Conservation (phyloP, 2,329 filamentous ascomycete genomes). For the Colletotrichum sp. region DNA sequence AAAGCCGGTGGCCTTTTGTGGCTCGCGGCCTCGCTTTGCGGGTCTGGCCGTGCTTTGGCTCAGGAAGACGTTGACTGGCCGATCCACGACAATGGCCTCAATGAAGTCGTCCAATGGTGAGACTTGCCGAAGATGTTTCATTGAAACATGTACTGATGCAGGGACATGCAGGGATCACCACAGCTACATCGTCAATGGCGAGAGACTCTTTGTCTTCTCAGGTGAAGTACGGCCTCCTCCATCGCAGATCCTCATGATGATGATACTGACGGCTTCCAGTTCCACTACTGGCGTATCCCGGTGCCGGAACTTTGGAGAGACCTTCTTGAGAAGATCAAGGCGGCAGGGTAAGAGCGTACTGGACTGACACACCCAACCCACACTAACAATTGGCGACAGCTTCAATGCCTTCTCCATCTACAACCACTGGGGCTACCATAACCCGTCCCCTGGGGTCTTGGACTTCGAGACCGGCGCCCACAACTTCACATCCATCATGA, state of each 20-base stretch:
- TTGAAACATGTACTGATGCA: neutral
- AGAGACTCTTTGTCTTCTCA: slow-evolving; percentile 47
- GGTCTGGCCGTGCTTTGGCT: neutral
- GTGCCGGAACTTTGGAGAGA: slow-evolving; percentile 44
- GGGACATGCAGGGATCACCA: slow-evolving; percentile 40
- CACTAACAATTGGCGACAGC: slow-evolving; percentile 21
- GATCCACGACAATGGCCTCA: slow-evolving; percentile 35
- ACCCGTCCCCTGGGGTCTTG: slow-evolving; percentile 41
- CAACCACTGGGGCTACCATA: slow-evolving; percentile 46
- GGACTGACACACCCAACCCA: neutral
- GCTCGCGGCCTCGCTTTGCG: slow-evolving; percentile 15
- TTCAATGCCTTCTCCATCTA: slow-evolving; percentile 50
- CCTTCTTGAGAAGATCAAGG: slow-evolving; percentile 46
- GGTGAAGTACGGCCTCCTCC: slow-evolving; percentile 35
- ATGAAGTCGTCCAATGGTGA: slow-evolving; percentile 36
- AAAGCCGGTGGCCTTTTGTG: slow-evolving; percentile 10
- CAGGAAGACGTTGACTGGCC: slow-evolving; percentile 25
- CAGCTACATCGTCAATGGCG: slow-evolving; percentile 43
- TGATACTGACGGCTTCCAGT: slow-evolving; percentile 46
- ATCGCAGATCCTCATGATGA: neutral
- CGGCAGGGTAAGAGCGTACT: slow-evolving; percentile 34
- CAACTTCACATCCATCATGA: slow-evolving; percentile 53
- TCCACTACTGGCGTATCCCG: slow-evolving; percentile 28
- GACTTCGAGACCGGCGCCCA: slow-evolving; percentile 40
- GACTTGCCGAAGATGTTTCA: neutral